These are phyloP conservation scores for Globisporangium carolinianum DNA, from an alignment of 352 stramenopile genomes.

Conservation along the genomic window DNA sequence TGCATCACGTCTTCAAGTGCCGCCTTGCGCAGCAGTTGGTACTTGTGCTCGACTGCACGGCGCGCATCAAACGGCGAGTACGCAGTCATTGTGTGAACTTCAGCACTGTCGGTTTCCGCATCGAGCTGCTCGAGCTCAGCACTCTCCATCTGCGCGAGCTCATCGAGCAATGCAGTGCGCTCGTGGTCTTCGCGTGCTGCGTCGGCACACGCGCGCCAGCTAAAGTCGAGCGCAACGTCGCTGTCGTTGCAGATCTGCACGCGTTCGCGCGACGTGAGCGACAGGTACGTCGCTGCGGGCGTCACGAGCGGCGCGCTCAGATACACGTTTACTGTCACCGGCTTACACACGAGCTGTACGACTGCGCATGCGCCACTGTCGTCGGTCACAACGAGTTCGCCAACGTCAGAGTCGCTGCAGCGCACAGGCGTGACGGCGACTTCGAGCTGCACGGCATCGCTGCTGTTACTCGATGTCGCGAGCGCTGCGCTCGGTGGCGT, in stretches of 20 bases:
- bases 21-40: constrained; percentile 85
- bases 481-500: constrained; percentile 57
- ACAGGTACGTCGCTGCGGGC: constrained; percentile 88
- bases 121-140: constrained; percentile 55
- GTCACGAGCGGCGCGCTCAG: constrained; percentile 82
- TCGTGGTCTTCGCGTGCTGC: constrained; percentile 73
- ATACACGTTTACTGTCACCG: constrained; percentile 88
- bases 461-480: constrained; percentile 19
- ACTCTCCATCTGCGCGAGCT: constrained; percentile 80
- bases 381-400: constrained; percentile 81
- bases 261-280: constrained; percentile 82
- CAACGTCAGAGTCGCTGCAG: constrained; percentile 21
- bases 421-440: constrained; percentile 40
- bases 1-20: constrained; percentile 89
- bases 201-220: constrained; percentile 89
- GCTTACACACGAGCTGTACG: constrained; percentile 65
- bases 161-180: constrained; percentile 65
- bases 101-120: neutral
- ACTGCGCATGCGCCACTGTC: constrained; percentile 64
- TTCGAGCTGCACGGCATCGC: constrained; percentile 73
- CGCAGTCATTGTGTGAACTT: constrained; percentile 3
- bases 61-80: constrained; percentile 51
- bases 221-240: constrained; percentile 88
- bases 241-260: constrained; percentile 92
- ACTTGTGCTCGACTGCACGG: constrained; percentile 87